A percentile compares a stretch with the other conserved stretches of the same genome.
phyloP scores from a whole-genome alignment of 164 flowering plant genomes.

The Brasenia schreberi region DNA sequence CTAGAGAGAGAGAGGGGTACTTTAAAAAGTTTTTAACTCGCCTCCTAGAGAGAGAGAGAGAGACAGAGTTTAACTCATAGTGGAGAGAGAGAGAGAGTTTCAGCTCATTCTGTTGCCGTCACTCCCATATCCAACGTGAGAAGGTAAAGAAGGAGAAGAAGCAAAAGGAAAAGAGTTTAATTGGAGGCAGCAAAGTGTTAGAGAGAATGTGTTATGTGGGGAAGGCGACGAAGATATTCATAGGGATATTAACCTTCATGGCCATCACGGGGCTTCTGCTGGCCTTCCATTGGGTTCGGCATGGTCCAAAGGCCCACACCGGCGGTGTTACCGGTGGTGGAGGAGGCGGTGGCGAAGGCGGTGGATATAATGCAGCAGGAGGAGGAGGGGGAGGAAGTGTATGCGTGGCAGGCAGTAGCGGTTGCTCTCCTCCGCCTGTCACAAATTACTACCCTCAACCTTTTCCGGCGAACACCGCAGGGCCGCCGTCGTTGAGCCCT shows the following conservation, averaged over 20 bases:
- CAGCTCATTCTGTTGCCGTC: no score
- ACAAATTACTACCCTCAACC: neutral
- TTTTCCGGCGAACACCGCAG: neutral
- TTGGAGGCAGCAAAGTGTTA: neutral
- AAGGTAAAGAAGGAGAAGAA: neutral
- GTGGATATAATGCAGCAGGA: no score
- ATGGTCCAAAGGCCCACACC: slow-evolving; percentile 1
- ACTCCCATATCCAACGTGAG: neutral
- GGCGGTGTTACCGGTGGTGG: neutral
- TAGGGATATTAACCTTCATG: slow-evolving; percentile 48
- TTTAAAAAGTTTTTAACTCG: no score
- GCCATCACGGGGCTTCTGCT: slow-evolving; percentile 44
- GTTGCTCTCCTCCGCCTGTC: neutral
- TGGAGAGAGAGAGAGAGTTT: no score
- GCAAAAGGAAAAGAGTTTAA: neutral
- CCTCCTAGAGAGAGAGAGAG: neutral
- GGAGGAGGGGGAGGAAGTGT: no score
- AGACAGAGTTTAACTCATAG: no score
- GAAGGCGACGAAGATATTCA: slow-evolving; percentile 91
- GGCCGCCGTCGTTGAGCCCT: neutral
- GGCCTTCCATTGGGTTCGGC: slow-evolving; percentile 47
- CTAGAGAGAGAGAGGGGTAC: neutral
- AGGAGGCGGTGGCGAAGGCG: no score
- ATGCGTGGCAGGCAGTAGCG: neutral
- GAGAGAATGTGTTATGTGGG: slow-evolving; percentile 65